phyloP scores from a whole-genome alignment of 208 protist genomes.

The Trypanosoma scelopori region DNA sequence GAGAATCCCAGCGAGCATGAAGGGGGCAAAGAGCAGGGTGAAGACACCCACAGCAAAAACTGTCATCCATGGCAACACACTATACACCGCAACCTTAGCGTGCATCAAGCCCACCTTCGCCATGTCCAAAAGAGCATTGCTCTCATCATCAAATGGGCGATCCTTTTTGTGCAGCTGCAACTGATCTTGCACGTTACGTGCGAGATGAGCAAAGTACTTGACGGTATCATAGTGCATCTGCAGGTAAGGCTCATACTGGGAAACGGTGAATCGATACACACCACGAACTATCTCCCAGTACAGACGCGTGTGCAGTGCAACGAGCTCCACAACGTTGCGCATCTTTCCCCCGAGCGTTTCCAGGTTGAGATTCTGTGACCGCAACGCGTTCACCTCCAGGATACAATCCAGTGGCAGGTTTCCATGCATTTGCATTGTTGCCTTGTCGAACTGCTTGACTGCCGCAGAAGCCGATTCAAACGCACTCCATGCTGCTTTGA shows the following conservation, averaged over 20 bases:
- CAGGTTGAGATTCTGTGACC: not conserved
- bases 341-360: not conserved
- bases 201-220: not conserved
- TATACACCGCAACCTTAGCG: constrained; percentile 18
- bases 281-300: constrained; percentile 19
- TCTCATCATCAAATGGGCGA: constrained; percentile 7
- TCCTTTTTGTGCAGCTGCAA: constrained; percentile 15
- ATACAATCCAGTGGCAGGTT: constrained; percentile 17
- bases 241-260: constrained; percentile 12
- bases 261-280: constrained; percentile 10
- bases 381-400: constrained; percentile 13
- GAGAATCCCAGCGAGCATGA: constrained; percentile 37
- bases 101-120: constrained; percentile 5
- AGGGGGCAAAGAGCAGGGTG: constrained; percentile 33
- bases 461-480: constrained; percentile 12
- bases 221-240: not conserved
- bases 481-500: constrained; percentile 3
- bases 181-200: constrained; percentile 2
- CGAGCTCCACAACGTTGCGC: not conserved
- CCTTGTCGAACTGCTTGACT: constrained; percentile 9
- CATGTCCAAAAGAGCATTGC: constrained; percentile 2
- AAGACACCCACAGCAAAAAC: constrained; percentile 28
- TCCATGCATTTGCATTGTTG: not conserved
- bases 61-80: constrained; percentile 35
- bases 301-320: constrained; percentile 6